These are phyloP conservation scores for Piper betle DNA, from an alignment of 164 flowering plant genomes.

Conservation along the genomic window DNA sequence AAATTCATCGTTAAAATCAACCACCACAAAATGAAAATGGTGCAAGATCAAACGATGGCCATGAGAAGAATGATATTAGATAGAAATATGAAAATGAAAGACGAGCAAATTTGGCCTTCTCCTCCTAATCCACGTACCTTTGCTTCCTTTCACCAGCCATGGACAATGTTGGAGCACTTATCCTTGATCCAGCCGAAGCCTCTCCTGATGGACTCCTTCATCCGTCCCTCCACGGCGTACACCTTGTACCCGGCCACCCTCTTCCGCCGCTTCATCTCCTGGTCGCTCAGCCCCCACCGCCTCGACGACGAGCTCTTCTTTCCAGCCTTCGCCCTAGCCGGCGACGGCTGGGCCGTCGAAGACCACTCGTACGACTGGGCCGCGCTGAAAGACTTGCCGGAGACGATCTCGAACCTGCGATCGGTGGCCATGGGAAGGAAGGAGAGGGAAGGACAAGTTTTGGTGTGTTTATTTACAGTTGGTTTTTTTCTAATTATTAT, in stretches of 20 bases:
- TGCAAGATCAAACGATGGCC: too few species aligned
- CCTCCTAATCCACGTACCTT: background rate
- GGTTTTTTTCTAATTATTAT: too few species aligned
- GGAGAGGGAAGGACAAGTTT: constrained; percentile 4
- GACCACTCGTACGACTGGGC: constrained; percentile 11
- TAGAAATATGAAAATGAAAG: too few species aligned
- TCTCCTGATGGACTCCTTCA: constrained; percentile 46
- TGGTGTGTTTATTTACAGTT: background rate
- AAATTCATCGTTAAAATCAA: too few species aligned
- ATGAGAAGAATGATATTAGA: too few species aligned
- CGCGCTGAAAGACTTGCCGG: constrained; percentile 27
- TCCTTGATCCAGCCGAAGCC: constrained; percentile 73
- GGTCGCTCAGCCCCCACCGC: constrained; percentile 50
- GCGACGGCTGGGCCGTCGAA: constrained; percentile 13
- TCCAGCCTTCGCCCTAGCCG: constrained; percentile 6
- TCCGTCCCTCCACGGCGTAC: constrained; percentile 62
- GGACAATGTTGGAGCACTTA: constrained; percentile 59
- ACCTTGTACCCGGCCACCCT: constrained; percentile 57
- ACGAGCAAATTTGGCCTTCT: too few species aligned
- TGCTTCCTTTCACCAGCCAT: constrained; percentile 24
- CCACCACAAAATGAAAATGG: too few species aligned
- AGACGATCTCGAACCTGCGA: constrained; percentile 36
- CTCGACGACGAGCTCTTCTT: constrained; percentile 9
- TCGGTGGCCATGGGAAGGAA: constrained; percentile 12
- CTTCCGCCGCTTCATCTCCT: constrained; percentile 60